Conservation (phyloP, 2,329 filamentous ascomycete genomes). For the Beauveria pseudobassiana region DNA sequence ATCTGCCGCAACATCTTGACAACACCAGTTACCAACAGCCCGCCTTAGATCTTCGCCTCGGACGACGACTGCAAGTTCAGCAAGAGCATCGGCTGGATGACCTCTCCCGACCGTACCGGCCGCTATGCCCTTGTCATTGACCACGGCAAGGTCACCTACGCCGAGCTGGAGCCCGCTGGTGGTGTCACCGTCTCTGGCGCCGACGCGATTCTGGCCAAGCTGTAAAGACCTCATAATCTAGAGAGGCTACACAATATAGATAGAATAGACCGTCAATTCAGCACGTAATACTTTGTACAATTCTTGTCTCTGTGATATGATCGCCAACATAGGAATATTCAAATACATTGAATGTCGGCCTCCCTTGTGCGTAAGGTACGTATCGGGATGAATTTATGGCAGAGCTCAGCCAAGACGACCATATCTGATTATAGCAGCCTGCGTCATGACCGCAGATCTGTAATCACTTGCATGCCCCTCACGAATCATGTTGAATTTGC, state of each 20-base stretch:
- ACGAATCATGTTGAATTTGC: slow-evolving; percentile 21
- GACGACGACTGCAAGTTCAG: slow-evolving; percentile 65
- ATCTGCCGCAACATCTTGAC: neutral
- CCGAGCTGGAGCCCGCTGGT: slow-evolving; percentile 58
- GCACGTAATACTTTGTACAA: neutral
- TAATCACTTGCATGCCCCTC: neutral
- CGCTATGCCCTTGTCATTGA: slow-evolving; percentile 77
- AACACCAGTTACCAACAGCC: neutral
- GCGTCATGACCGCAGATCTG: too few relatives aligned
- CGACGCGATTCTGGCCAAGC: slow-evolving; percentile 45
- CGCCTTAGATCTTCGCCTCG: slow-evolving; percentile 60
- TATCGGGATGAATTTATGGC: too few relatives aligned
- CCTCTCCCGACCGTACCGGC: slow-evolving; percentile 60
- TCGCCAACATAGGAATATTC: too few relatives aligned
- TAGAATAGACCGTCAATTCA: slow-evolving; percentile 1
- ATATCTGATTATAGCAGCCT: too few relatives aligned
- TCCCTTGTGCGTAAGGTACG: too few relatives aligned
- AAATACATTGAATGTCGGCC: too few relatives aligned
- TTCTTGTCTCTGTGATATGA: too few relatives aligned
- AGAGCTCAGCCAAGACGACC: too few relatives aligned
- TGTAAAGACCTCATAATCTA: slow-evolving; percentile 28
- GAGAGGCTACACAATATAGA: neutral
- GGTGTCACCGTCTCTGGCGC: slow-evolving; percentile 43
- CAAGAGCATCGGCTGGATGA: slow-evolving; percentile 69
- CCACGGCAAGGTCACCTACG: slow-evolving; percentile 76